Percentiles rank a stretch among this genome's conserved stretches.
phyloP scores from a whole-genome alignment of 129 eudicot genomes.

The Oenanthe sinensis region DNA sequence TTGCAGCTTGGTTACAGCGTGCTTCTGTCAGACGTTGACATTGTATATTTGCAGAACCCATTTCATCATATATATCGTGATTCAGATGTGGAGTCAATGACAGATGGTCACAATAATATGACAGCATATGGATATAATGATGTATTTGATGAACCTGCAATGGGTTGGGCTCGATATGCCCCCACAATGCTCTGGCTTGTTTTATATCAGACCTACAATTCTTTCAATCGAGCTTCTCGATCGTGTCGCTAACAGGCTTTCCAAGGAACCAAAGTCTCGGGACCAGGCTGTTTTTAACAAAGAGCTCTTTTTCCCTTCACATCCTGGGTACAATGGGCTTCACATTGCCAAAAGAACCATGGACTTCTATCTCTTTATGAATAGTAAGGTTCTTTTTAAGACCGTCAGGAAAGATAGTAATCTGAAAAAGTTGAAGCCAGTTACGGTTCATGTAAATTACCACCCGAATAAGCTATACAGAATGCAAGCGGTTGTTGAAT shows the following conservation, averaged over 20 bases:
- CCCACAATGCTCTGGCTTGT: slow-evolving; percentile 80
- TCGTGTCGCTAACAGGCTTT: slow-evolving; percentile 69
- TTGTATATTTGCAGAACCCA: slow-evolving; percentile 71
- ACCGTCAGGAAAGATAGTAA: slow-evolving; percentile 56
- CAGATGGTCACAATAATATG: slow-evolving; percentile 69
- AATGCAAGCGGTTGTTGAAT: slow-evolving; percentile 74
- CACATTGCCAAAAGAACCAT: slow-evolving; percentile 65
- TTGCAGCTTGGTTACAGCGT: slow-evolving; percentile 67
- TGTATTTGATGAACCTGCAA: slow-evolving; percentile 72
- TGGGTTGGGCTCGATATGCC: slow-evolving; percentile 92
- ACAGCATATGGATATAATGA: slow-evolving; percentile 84
- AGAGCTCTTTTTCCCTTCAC: slow-evolving; percentile 65
- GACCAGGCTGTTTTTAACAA: slow-evolving; percentile 82
- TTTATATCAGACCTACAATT: slow-evolving; percentile 62
- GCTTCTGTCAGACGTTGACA: slow-evolving; percentile 76
- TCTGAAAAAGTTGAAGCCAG: slow-evolving; percentile 68
- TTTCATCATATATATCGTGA: slow-evolving; percentile 58
- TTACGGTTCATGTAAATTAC: slow-evolving; percentile 67
- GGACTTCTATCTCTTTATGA: slow-evolving; percentile 76
- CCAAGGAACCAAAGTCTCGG: slow-evolving; percentile 45
- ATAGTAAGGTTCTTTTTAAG: slow-evolving; percentile 72
- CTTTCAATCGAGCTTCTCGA: slow-evolving; percentile 76
- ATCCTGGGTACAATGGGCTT: slow-evolving; percentile 78
- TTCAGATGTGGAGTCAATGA: slow-evolving; percentile 82
- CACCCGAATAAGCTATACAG: slow-evolving; percentile 74